Evolutionary conservation across 139 green algal genomes (phyloP).

Genomic region (Marvania coccoides): DNA sequence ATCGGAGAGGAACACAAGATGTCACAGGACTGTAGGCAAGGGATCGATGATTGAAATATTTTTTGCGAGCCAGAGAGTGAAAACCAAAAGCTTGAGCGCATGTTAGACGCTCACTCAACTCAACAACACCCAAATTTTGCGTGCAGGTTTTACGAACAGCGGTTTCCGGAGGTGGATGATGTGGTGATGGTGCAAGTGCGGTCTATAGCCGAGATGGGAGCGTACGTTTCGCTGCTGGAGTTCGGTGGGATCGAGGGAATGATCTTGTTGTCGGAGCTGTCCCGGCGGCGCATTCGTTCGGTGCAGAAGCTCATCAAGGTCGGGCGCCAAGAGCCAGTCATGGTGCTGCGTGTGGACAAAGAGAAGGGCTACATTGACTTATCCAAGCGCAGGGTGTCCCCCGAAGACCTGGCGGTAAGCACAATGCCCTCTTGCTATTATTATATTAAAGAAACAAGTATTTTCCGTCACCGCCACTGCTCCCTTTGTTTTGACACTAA

Average conservation of each 20-base stretch:
- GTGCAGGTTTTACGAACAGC: constrained; percentile 92
- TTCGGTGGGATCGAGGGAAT: constrained; percentile 93
- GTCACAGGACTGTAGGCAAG: constrained; percentile 24
- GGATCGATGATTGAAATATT: too few relatives aligned
- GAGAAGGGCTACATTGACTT: constrained; percentile 99
- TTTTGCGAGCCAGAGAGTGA: too few relatives aligned
- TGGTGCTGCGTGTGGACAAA: constrained; percentile 99
- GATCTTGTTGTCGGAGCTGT: constrained; percentile 98
- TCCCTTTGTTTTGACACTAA: not conserved
- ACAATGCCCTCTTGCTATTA: not conserved
- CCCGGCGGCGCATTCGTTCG: constrained; percentile 91
- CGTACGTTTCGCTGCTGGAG: constrained; percentile 94
- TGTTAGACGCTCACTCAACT: too few relatives aligned
- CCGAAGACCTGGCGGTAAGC: constrained; percentile 77
- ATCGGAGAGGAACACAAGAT: too few relatives aligned
- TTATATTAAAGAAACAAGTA: not conserved
- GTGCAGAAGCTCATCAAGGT: constrained; percentile 99
- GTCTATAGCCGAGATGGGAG: constrained; percentile 96
- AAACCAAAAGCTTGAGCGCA: not conserved
- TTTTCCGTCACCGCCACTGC: not conserved
- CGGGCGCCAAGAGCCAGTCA: constrained; percentile 95
- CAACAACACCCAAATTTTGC: too few relatives aligned
- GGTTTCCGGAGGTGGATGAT: constrained; percentile 95
- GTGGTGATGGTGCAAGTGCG: constrained; percentile 97
- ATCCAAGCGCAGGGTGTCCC: constrained; percentile 91